Evolutionary conservation across 371 early-diverging fungal genomes (phyloP).

Genomic region (Mortierella sp.): DNA sequence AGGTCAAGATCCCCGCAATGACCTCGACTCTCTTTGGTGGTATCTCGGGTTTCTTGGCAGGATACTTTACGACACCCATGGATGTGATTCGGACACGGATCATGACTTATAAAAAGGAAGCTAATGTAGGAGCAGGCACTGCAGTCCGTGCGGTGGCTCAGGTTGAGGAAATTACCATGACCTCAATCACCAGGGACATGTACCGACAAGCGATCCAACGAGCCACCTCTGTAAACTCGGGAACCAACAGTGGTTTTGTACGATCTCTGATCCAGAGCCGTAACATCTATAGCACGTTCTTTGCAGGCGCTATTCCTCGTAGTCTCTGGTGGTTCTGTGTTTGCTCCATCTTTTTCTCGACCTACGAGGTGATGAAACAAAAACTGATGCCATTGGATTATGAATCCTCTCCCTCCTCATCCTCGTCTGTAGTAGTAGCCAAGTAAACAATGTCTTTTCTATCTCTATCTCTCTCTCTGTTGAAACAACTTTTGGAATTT

Average conservation of each 20-base stretch:
- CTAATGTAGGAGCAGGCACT: background rate
- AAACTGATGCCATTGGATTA: slow-evolving; percentile 56
- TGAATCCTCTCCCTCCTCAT: slow-evolving; percentile 5
- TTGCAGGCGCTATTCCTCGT: slow-evolving; percentile 72
- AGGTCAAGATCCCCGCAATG: slow-evolving; percentile 75
- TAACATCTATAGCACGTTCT: slow-evolving; percentile 62
- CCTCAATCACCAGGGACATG: slow-evolving; percentile 42
- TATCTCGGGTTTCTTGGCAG: slow-evolving; percentile 82
- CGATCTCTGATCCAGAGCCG: slow-evolving; percentile 22
- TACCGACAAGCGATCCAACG: slow-evolving; percentile 33
- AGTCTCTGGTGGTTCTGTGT: slow-evolving; percentile 84
- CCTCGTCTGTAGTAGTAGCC: too few species aligned
- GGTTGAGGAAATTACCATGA: slow-evolving; percentile 36
- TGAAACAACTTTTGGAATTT: too few species aligned
- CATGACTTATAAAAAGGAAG: slow-evolving; percentile 67
- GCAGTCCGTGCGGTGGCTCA: background rate
- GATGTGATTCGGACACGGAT: slow-evolving; percentile 84
- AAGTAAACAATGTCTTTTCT: too few species aligned
- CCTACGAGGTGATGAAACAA: slow-evolving; percentile 74
- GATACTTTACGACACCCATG: slow-evolving; percentile 85
- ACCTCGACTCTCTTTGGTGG: slow-evolving; percentile 80
- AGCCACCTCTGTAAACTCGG: slow-evolving; percentile 22
- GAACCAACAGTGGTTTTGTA: slow-evolving; percentile 15
- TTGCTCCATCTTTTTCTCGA: slow-evolving; percentile 83
- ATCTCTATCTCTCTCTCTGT: too few species aligned